Conservation (phyloP, 2,329 filamentous ascomycete species). For the Coniochaeta sp. region DNA sequence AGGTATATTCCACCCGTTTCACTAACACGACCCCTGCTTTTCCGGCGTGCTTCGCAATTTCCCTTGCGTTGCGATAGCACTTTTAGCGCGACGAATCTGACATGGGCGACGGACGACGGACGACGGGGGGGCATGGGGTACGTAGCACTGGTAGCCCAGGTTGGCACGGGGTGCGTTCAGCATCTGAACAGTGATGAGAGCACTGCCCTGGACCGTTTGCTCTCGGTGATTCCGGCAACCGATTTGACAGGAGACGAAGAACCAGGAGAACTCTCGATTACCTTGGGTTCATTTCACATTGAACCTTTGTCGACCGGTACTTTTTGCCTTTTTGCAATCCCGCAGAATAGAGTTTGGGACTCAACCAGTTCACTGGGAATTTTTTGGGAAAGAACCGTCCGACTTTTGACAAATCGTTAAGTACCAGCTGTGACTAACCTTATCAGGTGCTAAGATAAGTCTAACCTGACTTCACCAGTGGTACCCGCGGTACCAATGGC, state of each 20-base stretch:
- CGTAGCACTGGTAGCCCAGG: too few relatives aligned
- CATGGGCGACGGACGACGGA: too few relatives aligned
- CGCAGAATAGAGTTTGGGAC: neutral
- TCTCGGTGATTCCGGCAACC: neutral
- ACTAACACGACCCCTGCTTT: neutral
- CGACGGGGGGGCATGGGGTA: too few relatives aligned
- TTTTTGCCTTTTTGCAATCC: neutral
- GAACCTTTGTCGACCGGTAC: too few relatives aligned
- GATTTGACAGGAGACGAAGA: neutral
- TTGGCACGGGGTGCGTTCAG: too few relatives aligned
- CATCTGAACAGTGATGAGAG: too few relatives aligned
- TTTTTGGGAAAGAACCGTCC: too few relatives aligned
- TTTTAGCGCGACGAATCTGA: neutral
- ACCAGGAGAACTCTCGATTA: too few relatives aligned
- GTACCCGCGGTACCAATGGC: neutral
- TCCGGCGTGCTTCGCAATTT: neutral
- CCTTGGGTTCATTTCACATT: too few relatives aligned
- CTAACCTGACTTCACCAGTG: neutral
- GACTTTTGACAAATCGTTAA: neutral
- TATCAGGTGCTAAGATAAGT: neutral
- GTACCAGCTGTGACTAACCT: neutral
- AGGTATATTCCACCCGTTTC: neutral
- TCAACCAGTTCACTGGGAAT: too few relatives aligned
- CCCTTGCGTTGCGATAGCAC: neutral
- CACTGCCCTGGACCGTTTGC: neutral